A percentile compares a stretch with the other conserved stretches of the same genome.
Conservation (phyloP, 179 eudicot genomes). For the Vitellaria paradoxa region DNA sequence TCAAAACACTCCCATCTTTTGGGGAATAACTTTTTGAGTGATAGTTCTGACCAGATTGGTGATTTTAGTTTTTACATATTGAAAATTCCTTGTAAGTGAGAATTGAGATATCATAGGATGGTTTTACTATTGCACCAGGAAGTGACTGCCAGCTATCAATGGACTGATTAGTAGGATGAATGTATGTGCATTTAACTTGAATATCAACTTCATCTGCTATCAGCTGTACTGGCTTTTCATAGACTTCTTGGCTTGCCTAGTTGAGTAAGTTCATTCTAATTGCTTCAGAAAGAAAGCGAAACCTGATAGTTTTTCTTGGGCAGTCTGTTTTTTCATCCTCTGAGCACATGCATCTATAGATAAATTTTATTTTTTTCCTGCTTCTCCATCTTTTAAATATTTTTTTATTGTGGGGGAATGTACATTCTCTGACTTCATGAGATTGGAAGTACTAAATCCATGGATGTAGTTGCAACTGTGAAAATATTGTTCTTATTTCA, state of each 20-base stretch:
- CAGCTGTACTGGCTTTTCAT: background rate
- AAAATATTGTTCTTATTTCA: too few species aligned
- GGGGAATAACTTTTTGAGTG: background rate
- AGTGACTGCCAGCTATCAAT: too few species aligned
- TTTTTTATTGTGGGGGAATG: too few species aligned
- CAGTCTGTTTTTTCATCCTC: background rate
- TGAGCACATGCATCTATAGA: background rate
- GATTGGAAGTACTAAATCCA: too few species aligned
- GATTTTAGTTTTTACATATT: background rate
- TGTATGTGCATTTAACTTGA: conserved; percentile 3
- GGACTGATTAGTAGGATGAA: background rate
- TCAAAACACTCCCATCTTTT: background rate
- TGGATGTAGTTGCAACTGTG: too few species aligned
- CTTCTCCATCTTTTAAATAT: too few species aligned
- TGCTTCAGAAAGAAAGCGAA: too few species aligned
- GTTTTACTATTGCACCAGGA: background rate
- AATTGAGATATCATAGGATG: background rate
- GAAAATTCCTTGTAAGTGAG: background rate
- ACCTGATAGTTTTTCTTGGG: background rate
- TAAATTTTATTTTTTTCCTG: too few species aligned
- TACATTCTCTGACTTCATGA: too few species aligned
- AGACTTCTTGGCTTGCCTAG: background rate
- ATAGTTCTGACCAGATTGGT: background rate
- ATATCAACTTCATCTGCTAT: background rate
- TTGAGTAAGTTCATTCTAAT: background rate